A percentile compares a stretch with the other conserved stretches of the same genome.
These are phyloP conservation scores for Pharus latifolius DNA, from an alignment of 176 grass and related monocot genomes.

Conservation along the genomic window DNA sequence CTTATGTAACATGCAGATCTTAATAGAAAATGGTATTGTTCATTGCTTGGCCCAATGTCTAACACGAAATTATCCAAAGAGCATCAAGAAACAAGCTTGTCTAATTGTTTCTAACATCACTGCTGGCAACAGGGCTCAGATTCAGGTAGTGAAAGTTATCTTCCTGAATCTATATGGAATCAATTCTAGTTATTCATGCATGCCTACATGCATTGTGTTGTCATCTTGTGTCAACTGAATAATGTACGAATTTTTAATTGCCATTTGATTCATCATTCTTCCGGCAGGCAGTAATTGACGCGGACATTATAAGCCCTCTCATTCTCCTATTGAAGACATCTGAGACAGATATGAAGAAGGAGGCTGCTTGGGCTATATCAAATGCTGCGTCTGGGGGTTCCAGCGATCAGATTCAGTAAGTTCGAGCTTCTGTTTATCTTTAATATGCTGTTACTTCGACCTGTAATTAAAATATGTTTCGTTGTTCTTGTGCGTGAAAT, in stretches of 20 bases:
- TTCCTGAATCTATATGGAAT: not conserved
- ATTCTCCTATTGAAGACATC: slow-evolving; percentile 40
- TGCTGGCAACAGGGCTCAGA: slow-evolving; percentile 50
- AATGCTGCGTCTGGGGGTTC: slow-evolving; percentile 51
- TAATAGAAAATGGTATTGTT: slow-evolving; percentile 54
- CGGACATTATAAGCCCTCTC: slow-evolving; percentile 50
- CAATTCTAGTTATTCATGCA: not conserved
- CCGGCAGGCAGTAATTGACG: slow-evolving; percentile 60
- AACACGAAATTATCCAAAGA: slow-evolving; percentile 24
- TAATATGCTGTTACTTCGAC: not conserved
- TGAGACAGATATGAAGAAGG: slow-evolving; percentile 48
- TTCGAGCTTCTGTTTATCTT: not conserved
- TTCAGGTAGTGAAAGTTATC: slow-evolving; percentile 44
- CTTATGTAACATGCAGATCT: slow-evolving; percentile 18
- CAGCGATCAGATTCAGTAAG: slow-evolving; percentile 62
- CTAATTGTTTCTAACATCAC: slow-evolving; percentile 68
- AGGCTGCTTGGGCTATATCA: slow-evolving; percentile 75
- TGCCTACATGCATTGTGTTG: not conserved
- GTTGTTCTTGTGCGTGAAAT: not conserved
- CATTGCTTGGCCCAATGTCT: slow-evolving; percentile 39
- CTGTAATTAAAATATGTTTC: not conserved
- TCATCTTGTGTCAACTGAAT: not conserved
- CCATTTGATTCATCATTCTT: slow-evolving; percentile 11
- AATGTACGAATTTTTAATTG: not conserved
- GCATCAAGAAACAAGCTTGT: slow-evolving; percentile 64